Percentiles rank a stretch among this genome's conserved stretches.
Evolutionary conservation across 1,284 basidiomycete genomes (phyloP).

Genomic region (Fomitopsis palustris): DNA sequence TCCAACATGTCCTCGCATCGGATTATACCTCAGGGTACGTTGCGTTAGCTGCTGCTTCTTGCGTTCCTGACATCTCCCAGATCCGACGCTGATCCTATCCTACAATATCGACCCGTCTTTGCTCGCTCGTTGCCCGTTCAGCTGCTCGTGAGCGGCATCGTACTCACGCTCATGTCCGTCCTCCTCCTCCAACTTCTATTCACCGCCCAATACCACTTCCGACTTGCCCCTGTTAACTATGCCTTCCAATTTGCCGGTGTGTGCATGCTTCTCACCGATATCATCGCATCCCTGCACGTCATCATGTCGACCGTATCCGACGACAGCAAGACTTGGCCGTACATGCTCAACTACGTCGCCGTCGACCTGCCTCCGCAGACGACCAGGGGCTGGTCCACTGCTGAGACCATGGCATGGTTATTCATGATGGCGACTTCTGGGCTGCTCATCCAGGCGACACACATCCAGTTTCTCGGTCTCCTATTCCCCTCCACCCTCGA

Average conservation of each 20-base stretch:
- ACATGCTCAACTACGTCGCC: slow-evolving; percentile 90
- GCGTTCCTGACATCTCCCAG: slow-evolving; percentile 12
- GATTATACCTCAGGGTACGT: slow-evolving; percentile 12
- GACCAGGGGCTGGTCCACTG: slow-evolving; percentile 54
- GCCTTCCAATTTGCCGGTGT: slow-evolving; percentile 85
- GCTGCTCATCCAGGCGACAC: slow-evolving; percentile 87
- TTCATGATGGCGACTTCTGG: slow-evolving; percentile 86
- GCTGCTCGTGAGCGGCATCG: slow-evolving; percentile 83
- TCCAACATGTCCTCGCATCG: background rate
- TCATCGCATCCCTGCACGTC: slow-evolving; percentile 76
- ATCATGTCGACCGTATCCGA: slow-evolving; percentile 59
- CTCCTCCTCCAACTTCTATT: slow-evolving; percentile 92
- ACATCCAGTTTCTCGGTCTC: slow-evolving; percentile 97
- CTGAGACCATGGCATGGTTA: slow-evolving; percentile 79
- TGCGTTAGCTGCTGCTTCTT: background rate
- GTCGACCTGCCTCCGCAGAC: slow-evolving; percentile 73
- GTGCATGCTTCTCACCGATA: slow-evolving; percentile 72
- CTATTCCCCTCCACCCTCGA: slow-evolving; percentile 95
- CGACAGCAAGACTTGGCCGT: slow-evolving; percentile 83
- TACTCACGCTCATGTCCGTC: slow-evolving; percentile 84
- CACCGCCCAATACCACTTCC: slow-evolving; percentile 95
- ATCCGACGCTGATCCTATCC: slow-evolving; percentile 62
- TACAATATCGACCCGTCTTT: slow-evolving; percentile 72
- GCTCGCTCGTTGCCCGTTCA: slow-evolving; percentile 90
- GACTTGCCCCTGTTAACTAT: slow-evolving; percentile 90